Evolutionary conservation across 1,284 basidiomycete species (phyloP), one percentile per base, ranked within the genome.

Genomic region (Albatrellus sp.): DNA sequence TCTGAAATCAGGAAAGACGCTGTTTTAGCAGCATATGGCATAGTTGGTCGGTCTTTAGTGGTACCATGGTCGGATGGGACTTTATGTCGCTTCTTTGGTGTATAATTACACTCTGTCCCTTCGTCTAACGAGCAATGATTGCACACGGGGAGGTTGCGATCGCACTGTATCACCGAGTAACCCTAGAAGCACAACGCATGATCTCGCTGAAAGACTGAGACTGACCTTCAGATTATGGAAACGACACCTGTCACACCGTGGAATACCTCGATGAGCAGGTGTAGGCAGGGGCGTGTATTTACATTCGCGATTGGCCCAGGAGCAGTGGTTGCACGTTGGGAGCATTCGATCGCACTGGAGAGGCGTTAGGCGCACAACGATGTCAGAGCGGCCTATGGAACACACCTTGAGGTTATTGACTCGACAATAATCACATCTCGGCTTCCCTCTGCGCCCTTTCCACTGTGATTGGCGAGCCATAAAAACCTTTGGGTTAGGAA

Each of bases 181-280:
- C n/a, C 34, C n/a, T 35, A 37, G 36, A 44, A 50, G 28, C 14
- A 46, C 28, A 37, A 41, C 24, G 46, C 20, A 29, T 16, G 30
- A 34, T n/a, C 45, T 44, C 20, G 17, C 11, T 9, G 13, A 49
- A 24, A 44, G 19, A 37, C 24, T 30, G 33, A 42, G 39, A 40
- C 71, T 51, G 46, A 80, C 80, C 62, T 83, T 84, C 30, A 82
- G 64, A 55, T 81, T 81, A 55, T 67, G 66, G 35, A 64, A 56
- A 20, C 79, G 76, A 60, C 78, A 83, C 42, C 73, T 68, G 64
- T 82, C 79, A 47, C 80, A 83, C 45, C 80, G 66, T 33, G 80
- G 80, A 50, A 83, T 80, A 19, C 80, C 80, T 48, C 80, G 69
- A 58, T 83, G 80, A 35, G 80, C 79, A 35, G 80, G 80, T 10